Percentiles rank a stretch among this genome's conserved stretches.
Evolutionary conservation across 169 alveolate species (phyloP).

Genomic region (Neospora caninum): DNA sequence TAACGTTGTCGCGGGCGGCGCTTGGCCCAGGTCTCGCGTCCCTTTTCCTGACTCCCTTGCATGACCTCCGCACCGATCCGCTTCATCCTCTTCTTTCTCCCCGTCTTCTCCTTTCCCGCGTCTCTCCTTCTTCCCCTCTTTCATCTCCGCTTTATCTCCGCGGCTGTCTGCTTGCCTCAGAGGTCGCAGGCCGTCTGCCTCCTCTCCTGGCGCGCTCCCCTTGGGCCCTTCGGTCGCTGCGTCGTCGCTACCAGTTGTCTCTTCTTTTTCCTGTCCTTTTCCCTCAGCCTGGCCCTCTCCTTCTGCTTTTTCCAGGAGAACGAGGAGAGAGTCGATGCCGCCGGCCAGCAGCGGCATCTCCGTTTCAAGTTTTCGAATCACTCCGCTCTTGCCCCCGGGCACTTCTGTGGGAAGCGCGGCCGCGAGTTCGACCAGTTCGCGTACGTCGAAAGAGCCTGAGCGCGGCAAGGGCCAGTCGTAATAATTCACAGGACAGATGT

Average conservation of each 20-base stretch:
- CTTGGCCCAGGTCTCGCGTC: background rate
- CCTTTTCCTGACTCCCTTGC: background rate
- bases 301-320: background rate
- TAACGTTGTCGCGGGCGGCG: background rate
- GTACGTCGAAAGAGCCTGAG: background rate
- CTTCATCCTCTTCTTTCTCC: no score
- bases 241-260: no score
- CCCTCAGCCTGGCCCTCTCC: background rate
- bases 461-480: background rate
- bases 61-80: background rate
- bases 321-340: background rate
- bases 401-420: background rate
- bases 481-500: conserved; percentile 9
- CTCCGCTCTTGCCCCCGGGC: background rate
- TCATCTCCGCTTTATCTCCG: background rate
- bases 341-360: background rate
- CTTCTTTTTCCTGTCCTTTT: no score
- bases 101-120: background rate
- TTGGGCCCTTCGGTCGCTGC: no score
- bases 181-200: background rate
- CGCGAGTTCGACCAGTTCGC: background rate
- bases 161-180: background rate
- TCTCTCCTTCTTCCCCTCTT: background rate
- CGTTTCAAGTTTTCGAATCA: background rate
- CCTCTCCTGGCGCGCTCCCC: background rate